Evolutionary conservation across 2,329 filamentous ascomycete genomes (phyloP).

Genomic region (Botryotinia globosa): DNA sequence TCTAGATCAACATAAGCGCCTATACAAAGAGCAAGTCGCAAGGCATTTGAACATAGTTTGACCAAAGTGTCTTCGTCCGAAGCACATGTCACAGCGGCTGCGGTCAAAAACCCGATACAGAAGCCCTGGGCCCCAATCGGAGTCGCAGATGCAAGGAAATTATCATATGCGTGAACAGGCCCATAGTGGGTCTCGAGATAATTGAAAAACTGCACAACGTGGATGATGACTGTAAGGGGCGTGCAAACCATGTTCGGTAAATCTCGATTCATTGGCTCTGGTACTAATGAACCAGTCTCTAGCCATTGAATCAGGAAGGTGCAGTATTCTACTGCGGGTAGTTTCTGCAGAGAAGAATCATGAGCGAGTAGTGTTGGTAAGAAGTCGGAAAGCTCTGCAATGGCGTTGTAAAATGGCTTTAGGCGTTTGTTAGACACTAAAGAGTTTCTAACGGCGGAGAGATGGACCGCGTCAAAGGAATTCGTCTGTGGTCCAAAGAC

Average conservation of each 20-base stretch:
- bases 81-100: conserved; percentile 24
- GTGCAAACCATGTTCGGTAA: conserved; percentile 2
- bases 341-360: background rate
- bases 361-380: background rate
- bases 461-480: background rate
- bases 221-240: conserved; percentile 4
- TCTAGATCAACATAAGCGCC: conserved; percentile 30
- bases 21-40: conserved; percentile 27
- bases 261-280: background rate
- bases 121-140: conserved; percentile 27
- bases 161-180: background rate
- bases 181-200: background rate
- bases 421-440: background rate
- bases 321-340: background rate
- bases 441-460: background rate
- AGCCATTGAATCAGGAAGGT: background rate
- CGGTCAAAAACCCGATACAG: conserved; percentile 27
- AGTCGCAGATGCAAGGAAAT: background rate
- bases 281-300: background rate
- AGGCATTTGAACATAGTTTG: conserved; percentile 9
- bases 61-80: conserved; percentile 22
- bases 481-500: background rate
- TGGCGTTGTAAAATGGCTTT: background rate
- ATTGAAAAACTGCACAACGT: conserved; percentile 1
- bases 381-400: background rate